A percentile compares a stretch with the other conserved stretches of the same genome.
Conservation (phyloP, 1,139 yeast species). For the Zygosaccharomyces pseudobailii region DNA sequence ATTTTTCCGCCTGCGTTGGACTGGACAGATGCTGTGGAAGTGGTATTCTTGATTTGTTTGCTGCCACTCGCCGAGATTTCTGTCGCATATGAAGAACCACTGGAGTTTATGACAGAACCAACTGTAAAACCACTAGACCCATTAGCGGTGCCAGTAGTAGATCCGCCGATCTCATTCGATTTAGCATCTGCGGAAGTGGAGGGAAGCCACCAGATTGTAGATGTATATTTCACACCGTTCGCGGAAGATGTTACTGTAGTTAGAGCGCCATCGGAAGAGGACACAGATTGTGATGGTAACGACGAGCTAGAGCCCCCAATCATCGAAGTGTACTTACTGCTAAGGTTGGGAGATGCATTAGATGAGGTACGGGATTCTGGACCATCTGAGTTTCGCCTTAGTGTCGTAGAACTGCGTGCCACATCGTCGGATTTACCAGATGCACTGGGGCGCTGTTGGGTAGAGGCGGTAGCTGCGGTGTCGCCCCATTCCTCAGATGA, state of each 20-base stretch:
- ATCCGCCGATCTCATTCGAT: neutral
- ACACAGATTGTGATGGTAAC: neutral
- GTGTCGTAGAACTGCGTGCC: neutral
- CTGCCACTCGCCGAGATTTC: neutral
- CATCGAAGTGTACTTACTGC: too few relatives aligned
- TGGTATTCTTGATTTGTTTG: neutral
- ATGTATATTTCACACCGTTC: constrained; percentile 24
- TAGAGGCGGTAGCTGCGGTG: too few relatives aligned
- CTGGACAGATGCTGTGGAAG: constrained; percentile 3
- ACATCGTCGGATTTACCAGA: neutral
- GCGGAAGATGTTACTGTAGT: constrained; percentile 36
- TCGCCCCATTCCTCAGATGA: neutral
- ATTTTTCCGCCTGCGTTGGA: constrained; percentile 7
- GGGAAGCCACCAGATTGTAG: constrained; percentile 35
- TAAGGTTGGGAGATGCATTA: too few relatives aligned
- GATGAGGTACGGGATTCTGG: neutral
- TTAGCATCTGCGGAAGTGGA: constrained; percentile 7
- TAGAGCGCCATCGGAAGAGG: constrained; percentile 21
- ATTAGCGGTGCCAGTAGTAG: neutral
- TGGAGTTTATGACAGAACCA: neutral
- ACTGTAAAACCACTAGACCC: neutral
- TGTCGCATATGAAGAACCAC: neutral
- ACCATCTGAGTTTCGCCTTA: neutral
- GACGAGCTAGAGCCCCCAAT: too few relatives aligned
- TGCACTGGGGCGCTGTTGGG: too few relatives aligned